Evolutionary conservation across 495 filamentous ascomycete species (phyloP), one percentile per base, ranked within the genome.

Genomic region (Trypethelium eluteriae): DNA sequence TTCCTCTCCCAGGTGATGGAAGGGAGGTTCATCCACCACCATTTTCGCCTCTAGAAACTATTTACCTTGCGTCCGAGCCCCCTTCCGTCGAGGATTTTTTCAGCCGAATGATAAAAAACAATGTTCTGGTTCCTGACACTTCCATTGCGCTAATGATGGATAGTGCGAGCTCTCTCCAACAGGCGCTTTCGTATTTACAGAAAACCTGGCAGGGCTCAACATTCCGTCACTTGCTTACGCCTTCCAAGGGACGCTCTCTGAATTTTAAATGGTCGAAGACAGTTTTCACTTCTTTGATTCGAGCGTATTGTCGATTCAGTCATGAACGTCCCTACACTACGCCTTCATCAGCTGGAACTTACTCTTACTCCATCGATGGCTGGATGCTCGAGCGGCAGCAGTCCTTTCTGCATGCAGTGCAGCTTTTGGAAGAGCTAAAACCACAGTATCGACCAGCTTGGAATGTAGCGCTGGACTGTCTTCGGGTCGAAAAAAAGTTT

Each of bases 1-100:
- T 25, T 67, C 77, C 63, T 7, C 69, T 88, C 11, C 82, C 88
- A 0, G 88, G 88, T 2, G 88, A 91, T 73, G 80, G 78, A 2
- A 79, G 74, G 64, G 87, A 89, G 72, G 77, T 85, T 36, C 75
- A 80, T 44, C 75, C 83, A 1, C 80, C 83, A 62, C 84, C 86
- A 14, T 72, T 76, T 6, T 87, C 82, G 16, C 84, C 83, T 25
- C 77, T 83, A 10, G 82, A 88, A 64, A 73, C 82, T 32, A 81
- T 86, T 0, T 88, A 86, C 75, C 78, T 87, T 16, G 76, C 74
- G 32, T 79, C 77, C 10, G 79, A 82, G 53, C 80, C 85, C 16
- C 88, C 88, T 2, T 78, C 78, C 0, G 47, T 84, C 7, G 75
- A 85, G 25, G 79, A 81, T 11, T 78, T 90, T 36, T 77, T 83